Evolutionary conservation across 164 flowering plant genomes (phyloP), one percentile per base, ranked within the genome.

Genomic region (Liriodendron chinense): DNA sequence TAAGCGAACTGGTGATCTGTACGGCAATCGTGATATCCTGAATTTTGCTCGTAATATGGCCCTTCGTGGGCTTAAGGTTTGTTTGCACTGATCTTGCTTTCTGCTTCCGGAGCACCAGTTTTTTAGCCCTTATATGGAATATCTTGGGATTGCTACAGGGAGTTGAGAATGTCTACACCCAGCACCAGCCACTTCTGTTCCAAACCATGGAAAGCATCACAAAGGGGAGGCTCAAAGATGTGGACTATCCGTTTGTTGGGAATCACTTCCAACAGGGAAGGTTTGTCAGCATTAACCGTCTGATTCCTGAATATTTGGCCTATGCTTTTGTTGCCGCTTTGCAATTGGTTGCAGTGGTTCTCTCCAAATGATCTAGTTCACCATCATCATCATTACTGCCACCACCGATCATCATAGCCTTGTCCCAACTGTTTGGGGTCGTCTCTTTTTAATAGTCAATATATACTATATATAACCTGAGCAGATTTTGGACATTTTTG

Each of bases 31-130:
- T 18, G 97, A 96, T 87, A 84, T 96, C 63, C 77, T 94, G 69
- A 96, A 91, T 81, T 91, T 94, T 82, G 99, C 97, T 69, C 97
- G 94, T 48, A 96, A 92, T 80, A 96, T 96, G 97, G 99, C 99
- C 79, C 43, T 34, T 7, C 98, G 97, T 77, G 99, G 99, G 18
- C 85, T 96, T 76, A 94, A 96, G 98, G 99, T 96, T 76, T 53
- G 88, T 79, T 50, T 50, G 47, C 23, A 16, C 63, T 68, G 62
- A 26, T 53, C 62, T 21, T 72, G 26, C 18, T 68, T 59, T 68
- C 43, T 57, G 47, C 56, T 49, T 9, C 20, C 22, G 7, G 47
- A 61, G 53, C 56, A 13, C 50, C 28, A 68, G 64, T 59, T 20
- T 56, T 75, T 12, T 2, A 8, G 25, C 49, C 50, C 28, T 68